phyloP scores from a whole-genome alignment of 257 asterid species.

The Jacaranda mimosifolia region DNA sequence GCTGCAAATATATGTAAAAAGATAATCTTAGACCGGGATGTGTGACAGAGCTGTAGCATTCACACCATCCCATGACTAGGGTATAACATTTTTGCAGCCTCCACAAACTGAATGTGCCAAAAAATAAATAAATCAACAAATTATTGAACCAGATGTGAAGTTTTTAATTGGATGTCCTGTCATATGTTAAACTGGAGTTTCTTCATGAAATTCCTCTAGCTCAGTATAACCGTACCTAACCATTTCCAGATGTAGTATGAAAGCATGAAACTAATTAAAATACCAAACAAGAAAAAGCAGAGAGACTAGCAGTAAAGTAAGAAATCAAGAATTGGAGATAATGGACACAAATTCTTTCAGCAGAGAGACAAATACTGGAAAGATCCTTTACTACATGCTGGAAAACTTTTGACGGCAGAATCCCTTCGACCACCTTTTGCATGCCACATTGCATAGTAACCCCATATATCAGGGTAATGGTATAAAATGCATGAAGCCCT shows the following conservation, averaged over 20 bases:
- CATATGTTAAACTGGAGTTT: slow-evolving; percentile 65
- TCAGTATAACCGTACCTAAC: slow-evolving; percentile 95
- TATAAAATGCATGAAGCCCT: slow-evolving; percentile 98
- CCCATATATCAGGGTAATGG: slow-evolving; percentile 99
- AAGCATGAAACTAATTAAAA: slow-evolving; percentile 25
- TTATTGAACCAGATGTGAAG: background rate
- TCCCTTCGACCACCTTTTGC: slow-evolving; percentile 85
- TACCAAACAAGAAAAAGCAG: slow-evolving; percentile 16
- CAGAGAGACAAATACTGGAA: slow-evolving; percentile 58
- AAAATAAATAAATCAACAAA: no score
- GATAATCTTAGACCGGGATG: slow-evolving; percentile 74
- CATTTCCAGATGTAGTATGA: slow-evolving; percentile 81
- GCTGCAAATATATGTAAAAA: no score
- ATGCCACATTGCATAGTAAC: slow-evolving; percentile 95
- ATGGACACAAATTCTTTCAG: slow-evolving; percentile 26
- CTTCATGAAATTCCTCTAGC: slow-evolving; percentile 94
- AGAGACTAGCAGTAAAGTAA: no score
- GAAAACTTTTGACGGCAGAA: no score
- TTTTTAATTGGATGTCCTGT: background rate
- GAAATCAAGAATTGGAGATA: slow-evolving; percentile 23
- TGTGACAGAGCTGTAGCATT: slow-evolving; percentile 84
- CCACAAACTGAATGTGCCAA: slow-evolving; percentile 37
- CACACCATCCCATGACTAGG: slow-evolving; percentile 83
- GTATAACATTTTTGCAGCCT: slow-evolving; percentile 91
- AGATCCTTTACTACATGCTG: no score